Conservation (phyloP, 2,329 filamentous ascomycete genomes). For the Hortaea sp. region DNA sequence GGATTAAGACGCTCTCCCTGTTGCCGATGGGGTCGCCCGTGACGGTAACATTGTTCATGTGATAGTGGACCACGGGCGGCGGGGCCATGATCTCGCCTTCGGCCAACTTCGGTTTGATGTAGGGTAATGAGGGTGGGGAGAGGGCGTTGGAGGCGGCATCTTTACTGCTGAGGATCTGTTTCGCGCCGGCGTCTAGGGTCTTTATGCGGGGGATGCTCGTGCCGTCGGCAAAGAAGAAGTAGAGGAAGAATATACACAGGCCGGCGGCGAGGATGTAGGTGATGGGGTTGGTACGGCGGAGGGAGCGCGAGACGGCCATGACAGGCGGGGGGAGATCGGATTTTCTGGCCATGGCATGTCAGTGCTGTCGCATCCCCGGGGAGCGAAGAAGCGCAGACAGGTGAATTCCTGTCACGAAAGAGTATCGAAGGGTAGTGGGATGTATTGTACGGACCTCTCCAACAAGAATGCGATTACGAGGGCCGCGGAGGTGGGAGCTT, state of each 20-base stretch:
- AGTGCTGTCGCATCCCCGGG: not conserved
- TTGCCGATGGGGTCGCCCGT: constrained; percentile 66
- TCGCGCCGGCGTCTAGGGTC: constrained; percentile 27
- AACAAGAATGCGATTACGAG: not conserved
- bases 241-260: constrained; percentile 52
- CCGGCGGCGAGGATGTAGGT: constrained; percentile 62
- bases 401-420: not conserved
- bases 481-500: not conserved
- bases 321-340: constrained; percentile 13
- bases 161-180: constrained; percentile 41
- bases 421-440: not conserved
- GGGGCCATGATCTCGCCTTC: constrained; percentile 49
- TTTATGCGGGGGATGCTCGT: constrained; percentile 53
- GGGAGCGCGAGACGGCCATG: constrained; percentile 53
- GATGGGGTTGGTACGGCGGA: constrained; percentile 70
- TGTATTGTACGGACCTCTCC: not conserved
- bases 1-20: constrained; percentile 75
- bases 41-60: constrained; percentile 89
- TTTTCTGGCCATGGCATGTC: not conserved
- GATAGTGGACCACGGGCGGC: constrained; percentile 83
- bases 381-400: not conserved
- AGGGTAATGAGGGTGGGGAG: constrained; percentile 64
- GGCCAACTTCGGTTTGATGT: constrained; percentile 53
- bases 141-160: constrained; percentile 57
- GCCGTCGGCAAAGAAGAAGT: constrained; percentile 40